Evolutionary conservation across 2,329 filamentous ascomycete genomes (phyloP).

Genomic region (Beauveria medogensis): DNA sequence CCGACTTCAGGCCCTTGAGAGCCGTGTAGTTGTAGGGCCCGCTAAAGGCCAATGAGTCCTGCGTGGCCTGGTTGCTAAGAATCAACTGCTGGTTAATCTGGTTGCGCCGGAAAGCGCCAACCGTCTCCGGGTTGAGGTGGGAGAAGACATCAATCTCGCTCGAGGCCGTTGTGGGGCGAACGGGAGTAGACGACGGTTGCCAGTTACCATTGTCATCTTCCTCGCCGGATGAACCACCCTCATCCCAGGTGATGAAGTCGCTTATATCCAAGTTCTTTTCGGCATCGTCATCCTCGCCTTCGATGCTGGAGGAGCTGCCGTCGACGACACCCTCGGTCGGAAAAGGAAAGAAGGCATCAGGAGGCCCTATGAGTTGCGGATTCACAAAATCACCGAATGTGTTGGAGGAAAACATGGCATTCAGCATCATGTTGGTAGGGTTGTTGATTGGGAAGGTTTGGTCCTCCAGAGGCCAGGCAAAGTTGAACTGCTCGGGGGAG

Average conservation of each 20-base stretch:
- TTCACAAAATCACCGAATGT: constrained; percentile 50
- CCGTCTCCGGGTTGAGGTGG: constrained; percentile 56
- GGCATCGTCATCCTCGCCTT: constrained; percentile 54
- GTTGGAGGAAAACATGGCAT: constrained; percentile 55
- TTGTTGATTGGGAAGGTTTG: constrained; percentile 51
- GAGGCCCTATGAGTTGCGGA: constrained; percentile 61
- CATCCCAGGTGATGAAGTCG: constrained; percentile 64
- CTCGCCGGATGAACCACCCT: constrained; percentile 51
- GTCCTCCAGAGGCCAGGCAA: constrained; percentile 35
- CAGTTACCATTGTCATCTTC: constrained; percentile 44
- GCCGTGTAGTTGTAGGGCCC: constrained; percentile 52
- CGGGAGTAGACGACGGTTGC: constrained; percentile 44
- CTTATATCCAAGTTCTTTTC: constrained; percentile 58
- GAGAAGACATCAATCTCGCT: constrained; percentile 44
- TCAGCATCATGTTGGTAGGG: constrained; percentile 70
- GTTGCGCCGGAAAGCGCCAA: constrained; percentile 70
- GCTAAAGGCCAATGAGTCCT: constrained; percentile 55
- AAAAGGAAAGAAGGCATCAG: constrained; percentile 69
- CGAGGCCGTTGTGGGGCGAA: constrained; percentile 38
- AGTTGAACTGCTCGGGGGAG: constrained; percentile 47
- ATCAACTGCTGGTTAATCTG: constrained; percentile 56
- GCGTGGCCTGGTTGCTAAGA: constrained; percentile 50
- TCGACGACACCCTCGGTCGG: constrained; percentile 51
- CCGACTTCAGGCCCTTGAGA: constrained; percentile 55
- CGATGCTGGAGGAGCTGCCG: constrained; percentile 34